phyloP scores from a whole-genome alignment of 192 early-diverging fungal species.

The Podila minutissima region DNA sequence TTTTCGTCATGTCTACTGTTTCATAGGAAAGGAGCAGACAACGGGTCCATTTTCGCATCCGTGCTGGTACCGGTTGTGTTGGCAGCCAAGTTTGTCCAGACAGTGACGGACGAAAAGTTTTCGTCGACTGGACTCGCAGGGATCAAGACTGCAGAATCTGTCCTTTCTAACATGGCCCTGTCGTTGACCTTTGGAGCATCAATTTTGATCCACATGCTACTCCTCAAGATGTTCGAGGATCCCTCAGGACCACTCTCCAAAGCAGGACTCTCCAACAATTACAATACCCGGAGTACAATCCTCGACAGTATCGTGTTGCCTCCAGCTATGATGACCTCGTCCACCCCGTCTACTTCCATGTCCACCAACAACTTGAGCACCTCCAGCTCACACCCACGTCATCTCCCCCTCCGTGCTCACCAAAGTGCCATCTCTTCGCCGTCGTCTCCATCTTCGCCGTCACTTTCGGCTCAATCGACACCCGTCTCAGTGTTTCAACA shows the following conservation, averaged over 20 bases:
- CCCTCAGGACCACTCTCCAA: constrained; percentile 11
- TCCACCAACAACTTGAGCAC: constrained; percentile 31
- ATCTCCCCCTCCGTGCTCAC: background rate
- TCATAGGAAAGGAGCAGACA: constrained; percentile 62
- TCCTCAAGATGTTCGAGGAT: constrained; percentile 36
- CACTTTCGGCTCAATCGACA: constrained; percentile 29
- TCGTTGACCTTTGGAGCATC: constrained; percentile 32
- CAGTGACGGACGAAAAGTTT: constrained; percentile 44
- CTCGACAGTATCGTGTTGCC: constrained; percentile 30
- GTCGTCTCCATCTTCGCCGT: constrained; percentile 36
- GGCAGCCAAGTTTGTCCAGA: constrained; percentile 58
- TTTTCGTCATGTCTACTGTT: too few relatives aligned
- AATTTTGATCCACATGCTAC: constrained; percentile 32
- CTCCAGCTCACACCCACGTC: constrained; percentile 23
- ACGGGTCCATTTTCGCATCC: constrained; percentile 64
- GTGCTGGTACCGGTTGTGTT: constrained; percentile 63
- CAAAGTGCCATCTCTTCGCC: constrained; percentile 33
- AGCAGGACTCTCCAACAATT: background rate
- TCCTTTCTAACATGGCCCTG: constrained; percentile 29
- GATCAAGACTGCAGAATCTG: constrained; percentile 34
- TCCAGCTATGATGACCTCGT: constrained; percentile 17
- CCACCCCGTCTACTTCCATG: constrained; percentile 20
- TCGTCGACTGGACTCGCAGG: constrained; percentile 28
- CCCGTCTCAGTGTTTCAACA: constrained; percentile 8
- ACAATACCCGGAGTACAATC: constrained; percentile 8